Percentiles rank a stretch among this genome's conserved stretches.
These are phyloP conservation scores for Trichoderma orchidacearum DNA, from an alignment of 495 filamentous ascomycete genomes.

Conservation along the genomic window DNA sequence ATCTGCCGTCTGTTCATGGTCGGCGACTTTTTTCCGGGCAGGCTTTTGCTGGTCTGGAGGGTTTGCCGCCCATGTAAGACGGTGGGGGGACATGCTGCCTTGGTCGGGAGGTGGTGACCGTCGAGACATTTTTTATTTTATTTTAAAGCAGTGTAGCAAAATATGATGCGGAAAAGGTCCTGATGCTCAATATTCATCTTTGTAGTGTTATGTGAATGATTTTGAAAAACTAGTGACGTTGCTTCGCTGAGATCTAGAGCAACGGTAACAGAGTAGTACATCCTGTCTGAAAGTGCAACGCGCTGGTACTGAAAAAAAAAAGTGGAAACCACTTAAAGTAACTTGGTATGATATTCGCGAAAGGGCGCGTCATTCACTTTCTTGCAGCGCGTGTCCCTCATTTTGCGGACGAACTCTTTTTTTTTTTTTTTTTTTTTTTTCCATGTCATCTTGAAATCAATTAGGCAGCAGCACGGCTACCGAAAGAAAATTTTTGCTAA, in stretches of 20 bases:
- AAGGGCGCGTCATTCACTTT: conserved; percentile 4
- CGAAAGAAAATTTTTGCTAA: not conserved
- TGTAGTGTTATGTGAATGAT: too few species aligned
- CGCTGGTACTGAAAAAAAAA: not conserved
- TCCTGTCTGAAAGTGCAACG: not conserved
- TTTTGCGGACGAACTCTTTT: not conserved
- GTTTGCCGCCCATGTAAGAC: not conserved
- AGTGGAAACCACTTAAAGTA: conserved; percentile 1
- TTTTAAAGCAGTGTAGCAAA: too few species aligned
- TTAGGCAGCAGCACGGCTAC: not conserved
- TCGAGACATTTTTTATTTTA: conserved; percentile 1
- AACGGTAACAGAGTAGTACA: too few species aligned
- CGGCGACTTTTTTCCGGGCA: not conserved
- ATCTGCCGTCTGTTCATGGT: not conserved
- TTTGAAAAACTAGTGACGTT: too few species aligned
- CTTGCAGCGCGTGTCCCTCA: conserved; percentile 6
- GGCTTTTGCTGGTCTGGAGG: not conserved
- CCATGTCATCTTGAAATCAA: not conserved
- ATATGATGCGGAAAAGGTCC: too few species aligned
- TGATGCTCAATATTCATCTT: too few species aligned
- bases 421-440: conserved; percentile 1
- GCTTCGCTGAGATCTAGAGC: too few species aligned
- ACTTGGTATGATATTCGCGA: not conserved
- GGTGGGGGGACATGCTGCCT: not conserved
- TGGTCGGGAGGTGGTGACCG: not conserved